Percentiles rank a stretch among this genome's conserved stretches.
These are phyloP conservation scores for Xylariaceae sp. DNA, from an alignment of 2,329 filamentous ascomycete species.

Conservation along the genomic window DNA sequence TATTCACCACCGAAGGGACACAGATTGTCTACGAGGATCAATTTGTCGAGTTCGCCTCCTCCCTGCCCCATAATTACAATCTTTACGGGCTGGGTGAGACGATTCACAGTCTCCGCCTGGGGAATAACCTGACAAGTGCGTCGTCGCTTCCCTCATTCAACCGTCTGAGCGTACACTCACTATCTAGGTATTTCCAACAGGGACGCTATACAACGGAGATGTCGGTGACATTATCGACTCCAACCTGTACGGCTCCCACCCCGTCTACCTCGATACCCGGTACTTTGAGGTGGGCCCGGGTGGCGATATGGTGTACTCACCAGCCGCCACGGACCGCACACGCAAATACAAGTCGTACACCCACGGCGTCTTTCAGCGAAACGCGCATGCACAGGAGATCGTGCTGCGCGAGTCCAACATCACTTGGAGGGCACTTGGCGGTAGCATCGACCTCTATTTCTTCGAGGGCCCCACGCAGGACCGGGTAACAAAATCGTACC, in stretches of 20 bases:
- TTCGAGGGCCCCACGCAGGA: conserved; percentile 65
- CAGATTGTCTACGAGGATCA: conserved; percentile 70
- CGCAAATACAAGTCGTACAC: conserved; percentile 60
- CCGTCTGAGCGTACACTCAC: no score
- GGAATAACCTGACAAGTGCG: conserved; percentile 63
- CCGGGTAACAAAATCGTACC: conserved; percentile 66
- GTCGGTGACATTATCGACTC: conserved; percentile 57
- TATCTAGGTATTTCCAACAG: no score
- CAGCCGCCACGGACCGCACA: conserved; percentile 46
- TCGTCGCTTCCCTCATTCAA: no score
- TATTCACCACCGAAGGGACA: conserved; percentile 62
- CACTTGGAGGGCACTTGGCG: conserved; percentile 70
- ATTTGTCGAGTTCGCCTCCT: conserved; percentile 66
- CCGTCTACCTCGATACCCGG: conserved; percentile 73
- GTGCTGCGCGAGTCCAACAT: conserved; percentile 58
- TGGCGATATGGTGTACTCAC: conserved; percentile 47
- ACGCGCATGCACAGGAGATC: conserved; percentile 71
- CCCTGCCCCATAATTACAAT: conserved; percentile 66
- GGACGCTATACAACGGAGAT: conserved; percentile 58
- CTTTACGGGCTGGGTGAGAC: conserved; percentile 70
- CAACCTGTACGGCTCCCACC: conserved; percentile 73
- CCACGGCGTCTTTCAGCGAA: conserved; percentile 73
- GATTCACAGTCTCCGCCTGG: conserved; percentile 65
- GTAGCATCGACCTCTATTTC: conserved; percentile 74
- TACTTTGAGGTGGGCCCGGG: conserved; percentile 57